Conservation (phyloP, 345 rosid species). For the Stellera chamaejasme region DNA sequence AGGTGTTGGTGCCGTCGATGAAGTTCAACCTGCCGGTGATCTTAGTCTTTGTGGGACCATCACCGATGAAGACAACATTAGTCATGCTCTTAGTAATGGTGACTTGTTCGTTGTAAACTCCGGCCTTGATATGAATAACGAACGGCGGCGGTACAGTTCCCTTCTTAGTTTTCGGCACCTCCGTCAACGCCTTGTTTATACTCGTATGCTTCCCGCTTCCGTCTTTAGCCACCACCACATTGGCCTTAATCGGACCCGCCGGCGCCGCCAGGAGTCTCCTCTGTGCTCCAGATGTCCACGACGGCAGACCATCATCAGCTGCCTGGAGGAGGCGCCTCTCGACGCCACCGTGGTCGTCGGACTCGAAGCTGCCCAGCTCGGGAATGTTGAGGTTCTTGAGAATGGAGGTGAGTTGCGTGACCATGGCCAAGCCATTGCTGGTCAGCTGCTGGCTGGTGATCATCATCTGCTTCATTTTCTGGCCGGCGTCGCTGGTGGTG, state of each 20-base stretch:
- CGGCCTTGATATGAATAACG: slow-evolving; percentile 58
- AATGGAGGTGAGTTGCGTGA: slow-evolving; percentile 29
- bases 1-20: slow-evolving; percentile 38
- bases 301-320: slow-evolving; percentile 24
- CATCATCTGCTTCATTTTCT: slow-evolving; percentile 39
- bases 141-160: slow-evolving; percentile 20
- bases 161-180: slow-evolving; percentile 24
- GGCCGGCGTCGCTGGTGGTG: slow-evolving; percentile 28
- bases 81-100: slow-evolving; percentile 20
- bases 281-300: slow-evolving; percentile 34
- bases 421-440: slow-evolving; percentile 71
- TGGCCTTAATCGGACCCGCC: slow-evolving; percentile 24
- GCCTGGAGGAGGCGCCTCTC: slow-evolving; percentile 25
- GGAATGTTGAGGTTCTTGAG: slow-evolving; percentile 21
- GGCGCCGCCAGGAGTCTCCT: slow-evolving; percentile 29
- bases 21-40: slow-evolving; percentile 47
- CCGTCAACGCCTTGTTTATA: slow-evolving; percentile 42
- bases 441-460: slow-evolving; percentile 38
- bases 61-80: slow-evolving; percentile 56
- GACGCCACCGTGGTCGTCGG: slow-evolving; percentile 9
- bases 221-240: slow-evolving; percentile 57
- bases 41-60: slow-evolving; percentile 56
- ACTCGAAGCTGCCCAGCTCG: neutral
- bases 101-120: slow-evolving; percentile 57
- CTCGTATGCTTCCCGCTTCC: slow-evolving; percentile 62